Percentiles rank a stretch among this genome's conserved stretches.
phyloP scores from a whole-genome alignment of 495 filamentous ascomycete genomes.

The Pyrenopolyporus hunteri region DNA sequence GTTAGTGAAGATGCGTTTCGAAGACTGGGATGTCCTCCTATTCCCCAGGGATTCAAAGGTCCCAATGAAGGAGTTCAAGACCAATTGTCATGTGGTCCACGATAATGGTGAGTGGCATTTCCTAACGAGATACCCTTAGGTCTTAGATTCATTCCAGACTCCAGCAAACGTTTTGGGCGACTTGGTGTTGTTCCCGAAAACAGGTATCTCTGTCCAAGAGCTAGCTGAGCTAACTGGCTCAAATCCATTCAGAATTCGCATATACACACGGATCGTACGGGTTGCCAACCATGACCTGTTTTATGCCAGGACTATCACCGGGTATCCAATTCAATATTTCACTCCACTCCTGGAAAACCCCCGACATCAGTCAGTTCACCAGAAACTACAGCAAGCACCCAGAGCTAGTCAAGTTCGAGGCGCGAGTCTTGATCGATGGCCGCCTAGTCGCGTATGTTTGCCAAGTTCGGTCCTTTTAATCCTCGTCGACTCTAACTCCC shows the following conservation, averaged over 20 bases:
- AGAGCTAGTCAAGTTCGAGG: constrained; percentile 68
- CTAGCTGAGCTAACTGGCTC: too few relatives aligned
- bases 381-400: constrained; percentile 65
- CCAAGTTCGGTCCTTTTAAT: neutral
- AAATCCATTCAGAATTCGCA: constrained; percentile 45
- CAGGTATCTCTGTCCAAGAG: too few relatives aligned
- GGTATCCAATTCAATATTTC: constrained; percentile 75
- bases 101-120: constrained; percentile 60
- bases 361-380: constrained; percentile 65
- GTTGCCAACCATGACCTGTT: constrained; percentile 76
- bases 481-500: neutral
- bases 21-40: constrained; percentile 85
- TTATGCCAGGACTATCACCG: constrained; percentile 69
- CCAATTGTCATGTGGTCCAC: constrained; percentile 75
- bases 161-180: neutral
- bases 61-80: constrained; percentile 86
- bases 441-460: constrained; percentile 66
- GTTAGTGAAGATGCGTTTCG: constrained; percentile 70
- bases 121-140: neutral
- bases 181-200: too few relatives aligned
- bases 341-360: constrained; percentile 79
- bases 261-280: constrained; percentile 50
- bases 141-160: neutral
- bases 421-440: constrained; percentile 75
- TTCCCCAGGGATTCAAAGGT: constrained; percentile 67